phyloP scores from a whole-genome alignment of 1,284 basidiomycete genomes.

The Rhodotorula sp. region DNA sequence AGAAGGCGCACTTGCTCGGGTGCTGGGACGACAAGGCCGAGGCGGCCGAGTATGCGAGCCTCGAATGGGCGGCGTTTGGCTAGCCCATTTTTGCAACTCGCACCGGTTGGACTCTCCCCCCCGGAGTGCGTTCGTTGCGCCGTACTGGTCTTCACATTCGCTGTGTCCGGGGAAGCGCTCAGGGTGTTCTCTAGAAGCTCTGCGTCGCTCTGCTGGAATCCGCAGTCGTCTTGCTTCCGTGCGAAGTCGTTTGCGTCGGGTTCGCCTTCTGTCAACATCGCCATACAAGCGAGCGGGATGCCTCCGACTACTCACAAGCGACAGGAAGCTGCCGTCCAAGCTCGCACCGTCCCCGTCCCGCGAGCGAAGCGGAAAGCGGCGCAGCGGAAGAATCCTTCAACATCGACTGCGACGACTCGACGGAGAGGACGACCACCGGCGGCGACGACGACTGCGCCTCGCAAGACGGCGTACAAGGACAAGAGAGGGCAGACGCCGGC shows the following conservation, averaged over 20 bases:
- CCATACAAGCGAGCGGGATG: not conserved
- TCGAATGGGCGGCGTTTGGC: slow-evolving; percentile 42
- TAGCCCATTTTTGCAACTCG: not conserved
- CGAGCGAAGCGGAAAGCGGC: not conserved
- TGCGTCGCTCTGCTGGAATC: too few relatives aligned
- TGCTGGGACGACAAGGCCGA: slow-evolving; percentile 70
- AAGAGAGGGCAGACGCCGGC: not conserved
- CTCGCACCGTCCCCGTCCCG: not conserved
- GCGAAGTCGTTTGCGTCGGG: too few relatives aligned
- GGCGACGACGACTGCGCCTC: not conserved
- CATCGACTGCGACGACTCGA: not conserved
- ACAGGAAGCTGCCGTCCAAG: not conserved
- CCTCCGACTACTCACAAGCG: not conserved
- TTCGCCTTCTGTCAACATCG: too few relatives aligned
- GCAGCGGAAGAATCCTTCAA: not conserved
- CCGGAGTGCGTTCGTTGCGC: too few relatives aligned
- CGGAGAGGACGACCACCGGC: not conserved
- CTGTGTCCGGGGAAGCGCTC: too few relatives aligned
- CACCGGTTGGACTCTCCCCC: too few relatives aligned
- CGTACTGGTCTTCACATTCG: too few relatives aligned
- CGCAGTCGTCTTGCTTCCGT: too few relatives aligned
- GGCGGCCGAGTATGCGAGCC: slow-evolving; percentile 26
- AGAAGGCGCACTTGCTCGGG: slow-evolving; percentile 91
- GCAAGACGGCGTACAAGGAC: not conserved
- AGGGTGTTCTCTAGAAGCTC: too few relatives aligned